Conservation (phyloP, 306 rosid species). For the Glycine tomentella region DNA sequence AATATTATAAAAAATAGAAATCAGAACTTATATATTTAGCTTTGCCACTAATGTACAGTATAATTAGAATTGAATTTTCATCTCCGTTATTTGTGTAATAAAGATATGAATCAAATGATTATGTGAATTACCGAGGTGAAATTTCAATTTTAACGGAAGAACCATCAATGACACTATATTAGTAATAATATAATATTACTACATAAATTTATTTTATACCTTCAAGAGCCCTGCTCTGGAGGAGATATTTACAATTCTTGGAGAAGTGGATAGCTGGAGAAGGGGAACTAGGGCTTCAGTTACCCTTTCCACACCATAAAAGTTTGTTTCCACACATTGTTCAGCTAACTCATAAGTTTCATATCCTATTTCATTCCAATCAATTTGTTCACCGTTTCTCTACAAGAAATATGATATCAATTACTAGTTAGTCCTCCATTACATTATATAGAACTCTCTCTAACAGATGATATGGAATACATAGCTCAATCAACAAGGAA, state of each 20-base stretch:
- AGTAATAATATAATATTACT: background rate
- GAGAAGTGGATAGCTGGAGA: slow-evolving; percentile 49
- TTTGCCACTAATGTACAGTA: no score
- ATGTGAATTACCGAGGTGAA: no score
- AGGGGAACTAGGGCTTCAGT: slow-evolving; percentile 53
- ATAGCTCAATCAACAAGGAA: no score
- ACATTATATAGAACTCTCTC: background rate
- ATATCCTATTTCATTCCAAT: slow-evolving; percentile 41
- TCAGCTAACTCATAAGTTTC: slow-evolving; percentile 45
- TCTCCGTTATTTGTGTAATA: no score
- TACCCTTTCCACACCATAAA: slow-evolving; percentile 47
- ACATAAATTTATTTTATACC: slow-evolving; percentile 34
- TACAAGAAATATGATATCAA: slow-evolving; percentile 11
- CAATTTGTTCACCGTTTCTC: slow-evolving; percentile 47
- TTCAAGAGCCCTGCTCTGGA: slow-evolving; percentile 46
- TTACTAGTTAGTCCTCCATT: slow-evolving; percentile 19
- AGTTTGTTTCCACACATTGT: slow-evolving; percentile 51
- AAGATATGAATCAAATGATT: no score
- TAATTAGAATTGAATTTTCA: no score
- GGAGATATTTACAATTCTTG: slow-evolving; percentile 55
- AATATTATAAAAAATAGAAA: no score
- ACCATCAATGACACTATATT: no score
- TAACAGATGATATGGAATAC: no score
- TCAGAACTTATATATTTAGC: no score
- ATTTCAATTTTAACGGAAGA: no score